These are phyloP conservation scores for Ustilago cynodontis DNA, from an alignment of 1,284 basidiomycete genomes.

Conservation along the genomic window DNA sequence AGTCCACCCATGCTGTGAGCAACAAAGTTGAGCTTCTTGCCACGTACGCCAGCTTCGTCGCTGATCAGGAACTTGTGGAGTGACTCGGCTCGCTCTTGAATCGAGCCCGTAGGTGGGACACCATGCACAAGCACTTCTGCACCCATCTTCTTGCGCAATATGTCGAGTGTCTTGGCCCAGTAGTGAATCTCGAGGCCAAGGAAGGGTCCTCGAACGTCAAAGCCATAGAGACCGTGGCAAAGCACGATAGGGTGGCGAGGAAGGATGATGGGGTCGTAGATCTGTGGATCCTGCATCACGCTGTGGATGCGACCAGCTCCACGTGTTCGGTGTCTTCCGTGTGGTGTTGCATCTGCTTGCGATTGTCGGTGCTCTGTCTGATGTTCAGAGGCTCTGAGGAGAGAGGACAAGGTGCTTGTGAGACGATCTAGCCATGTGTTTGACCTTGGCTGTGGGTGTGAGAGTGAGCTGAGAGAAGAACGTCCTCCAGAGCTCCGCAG, in stretches of 20 bases:
- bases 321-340: conserved; percentile 18
- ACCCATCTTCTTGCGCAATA: conserved; percentile 84
- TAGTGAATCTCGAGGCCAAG: conserved; percentile 84
- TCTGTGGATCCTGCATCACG: conserved; percentile 57
- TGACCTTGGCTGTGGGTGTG: conserved; percentile 29
- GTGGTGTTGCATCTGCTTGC: conserved; percentile 7
- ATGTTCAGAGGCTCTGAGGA: conserved; percentile 34
- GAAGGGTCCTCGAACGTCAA: conserved; percentile 84
- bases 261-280: conserved; percentile 75
- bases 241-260: conserved; percentile 92
- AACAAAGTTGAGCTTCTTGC: conserved; percentile 86
- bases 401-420: conserved; percentile 23
- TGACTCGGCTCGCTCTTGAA: conserved; percentile 83
- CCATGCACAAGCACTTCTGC: conserved; percentile 95
- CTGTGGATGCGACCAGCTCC: conserved; percentile 43
- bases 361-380: conserved; percentile 19
- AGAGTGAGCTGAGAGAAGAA: conserved; percentile 31
- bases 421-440: conserved; percentile 45
- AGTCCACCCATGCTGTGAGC: conserved; percentile 88
- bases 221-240: conserved; percentile 91
- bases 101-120: conserved; percentile 93
- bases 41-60: conserved; percentile 75
- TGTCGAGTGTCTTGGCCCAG: conserved; percentile 88
- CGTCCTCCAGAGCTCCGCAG: conserved; percentile 5
- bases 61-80: conserved; percentile 80